Evolutionary conservation across 805 yeast species (phyloP), one percentile per base, ranked within the genome.

Genomic region (Yarrowia hollandica): DNA sequence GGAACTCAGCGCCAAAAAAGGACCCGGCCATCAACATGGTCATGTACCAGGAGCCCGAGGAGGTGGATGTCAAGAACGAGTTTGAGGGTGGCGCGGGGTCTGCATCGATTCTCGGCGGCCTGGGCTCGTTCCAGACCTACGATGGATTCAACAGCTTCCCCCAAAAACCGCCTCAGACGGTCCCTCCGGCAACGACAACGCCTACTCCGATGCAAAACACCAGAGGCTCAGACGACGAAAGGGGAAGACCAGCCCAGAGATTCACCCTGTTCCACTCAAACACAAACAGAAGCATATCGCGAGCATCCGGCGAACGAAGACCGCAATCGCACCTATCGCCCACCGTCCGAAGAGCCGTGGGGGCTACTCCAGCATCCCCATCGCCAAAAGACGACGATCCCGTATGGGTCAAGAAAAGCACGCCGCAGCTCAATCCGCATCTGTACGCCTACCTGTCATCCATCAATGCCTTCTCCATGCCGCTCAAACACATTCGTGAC

Each of bases 391-490:
- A 44, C 10, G 55, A 48, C 7, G 55, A 48, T 15, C 55, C 74
- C 3, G 72, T 71, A 22, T 71, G 74, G 74, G 72, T 71, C 34
- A 68, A 67, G 57, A 71, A 71, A 4, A 68, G 64, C 18, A 62
- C 67, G 0, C 64, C 66, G 28, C 70, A 65, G 34, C 60, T 71
- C n/a, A 64, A 69, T 39, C 68, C 71, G 8, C 67, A 65, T 33
- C 62, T 72, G 28, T 66, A 68, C 30, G 67, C 70, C 5, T 74
- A 72, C 59, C 64, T 75, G 42, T 61, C 69, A 19, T 66, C 71
- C 28, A 71, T 75, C 22, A 67, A 71, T 35, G 79, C 79, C 10
- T 76, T 76, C 61, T 70, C 72, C 7, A 63, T 75, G 61, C 74
- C 72, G 10, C 63, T 68, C 31, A 61, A 73, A 19, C 64, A 64